Base-by-base conservation (phyloP, 768 basidiomycete genomes). In the Hemileccinum impolitum region DNA sequence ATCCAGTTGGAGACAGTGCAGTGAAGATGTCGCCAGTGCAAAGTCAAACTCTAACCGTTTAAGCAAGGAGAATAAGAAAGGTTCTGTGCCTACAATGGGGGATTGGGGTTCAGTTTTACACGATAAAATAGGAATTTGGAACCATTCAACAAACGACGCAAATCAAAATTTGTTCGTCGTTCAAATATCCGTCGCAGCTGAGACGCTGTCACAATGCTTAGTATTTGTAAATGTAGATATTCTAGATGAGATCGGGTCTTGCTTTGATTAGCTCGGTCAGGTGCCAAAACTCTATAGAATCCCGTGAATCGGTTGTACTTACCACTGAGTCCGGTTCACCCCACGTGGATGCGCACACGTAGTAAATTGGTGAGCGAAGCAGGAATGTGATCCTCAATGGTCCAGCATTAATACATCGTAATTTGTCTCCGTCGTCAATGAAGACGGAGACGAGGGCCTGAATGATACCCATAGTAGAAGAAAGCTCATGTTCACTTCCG, bases 361-460 rank as follows among this genome's bases (percentile, higher is more conserved):
- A 90, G 68, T 97, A 98, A 17, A 99, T 70, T 4, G 96, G 96
- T 6, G 90, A 64, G 26, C 93, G 82, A 42, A 94, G 75, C 7
- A 94, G 69, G 65, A 99, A 95, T 0, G 87, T 85, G 49, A 99
- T 95, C 43, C 84, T 78, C 6, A 84, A 80, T n/a, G 72, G 71
- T 25, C 92, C 93, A 43, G 88, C 83, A 57, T 89, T 88, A 54
- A 97, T 90, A 50, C 80, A 91, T 26, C 92, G 79, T 30, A 85
- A 57, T 66, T 85, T 92, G 70, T 99, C 96, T 14, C 83, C 80
- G 39, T 94, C 90, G 59, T 96, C 94, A 6, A 94, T 79, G 67
- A 95, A 97, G 44, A 99, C 91, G 14, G 94, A 97, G 36, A 99
- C 85, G 1, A 99, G 76, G 2, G 96, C 94, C 65, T 97, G 95